Base-by-base conservation (phyloP, 2,329 filamentous ascomycete genomes). In the Fusarium falciforme region DNA sequence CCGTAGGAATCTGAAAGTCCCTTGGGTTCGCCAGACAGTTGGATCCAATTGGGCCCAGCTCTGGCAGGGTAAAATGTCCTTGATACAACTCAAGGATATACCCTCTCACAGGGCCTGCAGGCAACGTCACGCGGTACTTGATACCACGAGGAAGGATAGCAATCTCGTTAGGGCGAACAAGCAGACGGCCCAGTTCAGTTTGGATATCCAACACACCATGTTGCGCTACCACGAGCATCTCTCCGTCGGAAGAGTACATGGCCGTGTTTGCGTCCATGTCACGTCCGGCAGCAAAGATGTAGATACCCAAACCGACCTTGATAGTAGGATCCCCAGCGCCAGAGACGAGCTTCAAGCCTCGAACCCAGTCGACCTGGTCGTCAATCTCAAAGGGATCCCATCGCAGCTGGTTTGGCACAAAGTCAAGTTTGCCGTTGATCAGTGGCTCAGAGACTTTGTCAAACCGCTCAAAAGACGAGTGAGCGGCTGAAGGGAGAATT, bases 171-270 rank as follows among this genome's bases (percentile, higher is more conserved):
- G 93, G 93, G 52, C 93, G 88, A n/a, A 95, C 90, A 42, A 94
- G 87, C 3, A 96, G 83, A 73, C 87, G 89, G 40, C 93, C 93
- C 33, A 95, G 84, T 80, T 96, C 93, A 1, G 93, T 96, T 77
- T 91, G 89, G 66, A 96, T 92, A 76, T 95, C 92, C 44, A 96
- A 83, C 6, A 88, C 87, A 1, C 93, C 93, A 67, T 93, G 89
- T 79, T 96, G 93, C 5, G 92, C 88, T 5, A 96, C 92, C 70
- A 96, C 91, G 40, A 95, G 83, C 77, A 94, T 89, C 80, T 96
- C 93, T 9, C 93, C 93, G 78, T 96, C 93, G 0, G 94, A 92
- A 5, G 93, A 95, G 85, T 95, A 97, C 82, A 95, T 95, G 0
- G 94, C 94, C 60, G 92, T 87, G 25, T 89, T 88, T 11, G 86